Conservation (phyloP, 2,329 filamentous ascomycete genomes). For the Cercospora sp. region DNA sequence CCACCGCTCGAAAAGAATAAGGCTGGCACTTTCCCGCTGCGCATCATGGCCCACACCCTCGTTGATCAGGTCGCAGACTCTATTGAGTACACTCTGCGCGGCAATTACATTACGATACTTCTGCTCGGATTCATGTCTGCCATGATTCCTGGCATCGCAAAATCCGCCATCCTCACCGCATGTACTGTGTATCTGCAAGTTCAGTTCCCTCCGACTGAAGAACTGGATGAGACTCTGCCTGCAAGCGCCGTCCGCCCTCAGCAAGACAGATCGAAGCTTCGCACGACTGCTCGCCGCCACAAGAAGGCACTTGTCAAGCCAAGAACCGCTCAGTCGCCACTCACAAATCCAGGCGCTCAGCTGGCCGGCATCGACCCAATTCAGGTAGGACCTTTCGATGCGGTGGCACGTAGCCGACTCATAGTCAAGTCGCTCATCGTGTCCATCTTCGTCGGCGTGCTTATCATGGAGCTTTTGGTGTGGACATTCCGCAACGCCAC, state of each 20-base stretch:
- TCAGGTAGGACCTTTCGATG: neutral
- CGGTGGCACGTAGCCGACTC: neutral
- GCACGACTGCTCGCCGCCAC: neutral
- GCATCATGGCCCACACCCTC: neutral
- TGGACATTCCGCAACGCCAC: neutral
- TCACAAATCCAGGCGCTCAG: neutral
- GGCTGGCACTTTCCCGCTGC: neutral
- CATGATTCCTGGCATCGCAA: neutral
- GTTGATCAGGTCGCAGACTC: neutral
- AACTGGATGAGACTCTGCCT: neutral
- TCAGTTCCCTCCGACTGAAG: neutral
- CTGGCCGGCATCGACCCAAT: neutral
- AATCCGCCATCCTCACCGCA: neutral
- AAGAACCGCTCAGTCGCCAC: neutral
- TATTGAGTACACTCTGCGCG: neutral
- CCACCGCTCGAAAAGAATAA: neutral
- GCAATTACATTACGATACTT: neutral
- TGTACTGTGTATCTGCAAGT: neutral
- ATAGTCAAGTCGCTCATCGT: neutral
- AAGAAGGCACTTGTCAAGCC: neutral
- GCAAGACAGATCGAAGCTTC: neutral
- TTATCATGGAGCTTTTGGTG: neutral
- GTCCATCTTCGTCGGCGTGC: neutral
- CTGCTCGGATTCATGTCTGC: neutral
- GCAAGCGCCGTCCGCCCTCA: neutral